Evolutionary conservation across 208 protist genomes (phyloP).

Genomic region (Crithidia bombi): DNA sequence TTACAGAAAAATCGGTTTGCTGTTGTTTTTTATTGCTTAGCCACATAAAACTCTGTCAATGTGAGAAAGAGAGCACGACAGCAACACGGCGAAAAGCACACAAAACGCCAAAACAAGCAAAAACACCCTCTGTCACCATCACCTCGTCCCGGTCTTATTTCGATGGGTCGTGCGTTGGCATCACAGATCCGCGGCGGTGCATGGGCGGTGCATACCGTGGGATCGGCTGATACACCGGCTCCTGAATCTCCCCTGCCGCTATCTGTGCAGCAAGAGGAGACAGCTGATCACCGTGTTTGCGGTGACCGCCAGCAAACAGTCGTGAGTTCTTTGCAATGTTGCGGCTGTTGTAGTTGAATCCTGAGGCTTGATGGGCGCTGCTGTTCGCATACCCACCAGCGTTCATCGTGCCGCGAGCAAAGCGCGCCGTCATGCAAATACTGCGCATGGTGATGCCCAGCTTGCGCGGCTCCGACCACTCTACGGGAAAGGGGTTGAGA

Average conservation of each 20-base stretch:
- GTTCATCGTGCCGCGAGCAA: conserved; percentile 78
- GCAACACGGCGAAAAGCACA: not conserved
- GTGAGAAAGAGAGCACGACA: not conserved
- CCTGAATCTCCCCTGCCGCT: conserved; percentile 65
- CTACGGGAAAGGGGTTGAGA: conserved; percentile 90
- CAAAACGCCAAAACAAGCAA: not conserved
- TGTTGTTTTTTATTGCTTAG: too few relatives aligned
- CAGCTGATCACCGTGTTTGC: conserved; percentile 63
- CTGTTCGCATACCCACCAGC: conserved; percentile 77
- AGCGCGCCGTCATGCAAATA: conserved; percentile 79
- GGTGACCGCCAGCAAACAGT: conserved; percentile 67
- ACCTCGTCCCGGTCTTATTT: not conserved
- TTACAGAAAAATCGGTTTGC: too few relatives aligned
- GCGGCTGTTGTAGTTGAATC: conserved; percentile 74
- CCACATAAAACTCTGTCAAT: not conserved
- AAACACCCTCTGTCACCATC: not conserved
- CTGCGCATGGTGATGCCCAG: conserved; percentile 86
- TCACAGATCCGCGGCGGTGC: conserved; percentile 49
- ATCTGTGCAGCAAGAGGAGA: conserved; percentile 74
- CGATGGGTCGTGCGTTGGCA: conserved; percentile 4
- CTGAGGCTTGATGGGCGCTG: conserved; percentile 43
- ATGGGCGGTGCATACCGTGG: conserved; percentile 85
- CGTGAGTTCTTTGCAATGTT: conserved; percentile 60
- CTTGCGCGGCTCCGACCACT: conserved; percentile 87
- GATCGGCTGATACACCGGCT: conserved; percentile 65